Evolutionary conservation across 352 stramenopile genomes (phyloP), one percentile per base, ranked within the genome.

Genomic region (Pythium apleroticum): DNA sequence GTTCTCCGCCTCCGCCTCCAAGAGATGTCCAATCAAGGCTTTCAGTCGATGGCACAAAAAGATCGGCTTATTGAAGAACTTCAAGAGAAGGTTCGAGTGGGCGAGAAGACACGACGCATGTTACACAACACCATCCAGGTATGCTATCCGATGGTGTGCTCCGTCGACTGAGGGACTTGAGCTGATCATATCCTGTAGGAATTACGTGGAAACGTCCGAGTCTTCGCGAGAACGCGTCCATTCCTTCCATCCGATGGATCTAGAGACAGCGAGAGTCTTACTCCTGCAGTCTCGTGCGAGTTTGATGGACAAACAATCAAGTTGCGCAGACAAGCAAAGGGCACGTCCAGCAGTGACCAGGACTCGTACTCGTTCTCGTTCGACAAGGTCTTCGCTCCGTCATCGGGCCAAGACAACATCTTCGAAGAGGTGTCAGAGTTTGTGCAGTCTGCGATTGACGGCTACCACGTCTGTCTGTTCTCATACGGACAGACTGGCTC

Each of bases 111-210:
- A 17, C 87, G 97, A 33, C 81, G 97, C n/a, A 81, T 89, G 65
- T 92, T 99, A 81, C 97, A 99, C 82, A 99, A 99, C 77, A 90
- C 86, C 43, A 98, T 99, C 31, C 83, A 94, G 76, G 83, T 91
- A 81, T 35, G 69, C 8, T 17, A 14, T 28, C 10, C 28, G 22
- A 22, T 14, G 2, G 17, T 46, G 7, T 22, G 3, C n/a, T n/a
- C n/a, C n/a, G n/a, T n/a, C n/a, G n/a, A n/a, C n/a, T n/a, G n/a
- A n/a, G n/a, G n/a, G n/a, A n/a, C n/a, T 20, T 54, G 25, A 46
- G 28, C 60, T 35, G 37, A 35, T 48, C 8, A 4, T 41, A 52
- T 15, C 6, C 20, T 48, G 10, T 48, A 72, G 88, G 97, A 99
- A 71, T 78, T 99, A 24, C 89, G 97, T 52, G 98, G 98, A 58